Evolutionary conservation across 441 rosid genomes (phyloP), one percentile per base, ranked within the genome.

Genomic region (Mallotus repandus): DNA sequence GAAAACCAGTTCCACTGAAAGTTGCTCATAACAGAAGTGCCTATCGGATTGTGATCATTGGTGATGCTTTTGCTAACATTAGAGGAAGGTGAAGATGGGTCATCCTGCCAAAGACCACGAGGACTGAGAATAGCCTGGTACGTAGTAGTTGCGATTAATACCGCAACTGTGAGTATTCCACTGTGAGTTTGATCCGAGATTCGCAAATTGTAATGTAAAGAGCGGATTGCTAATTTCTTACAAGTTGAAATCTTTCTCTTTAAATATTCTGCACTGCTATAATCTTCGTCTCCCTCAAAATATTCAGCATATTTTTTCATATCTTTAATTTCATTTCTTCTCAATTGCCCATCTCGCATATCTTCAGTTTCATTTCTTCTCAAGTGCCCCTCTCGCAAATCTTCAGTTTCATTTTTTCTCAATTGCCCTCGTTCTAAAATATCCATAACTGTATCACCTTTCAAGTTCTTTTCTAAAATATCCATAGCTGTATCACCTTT

Each of bases 121-220:
- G 62, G 62, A 12, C 62, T 58, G 35, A 58, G 62, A 58, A 58
- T 12, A 58, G 62, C 62, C 21, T 58, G 62, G 62, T 58, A 58
- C 22, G 62, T 22, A 22, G 62, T 35, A 25, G 29, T 25, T 25
- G 29, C 29, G 29, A 25, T 25, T 25, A 25, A 25, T 25, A 25
- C 29, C 0, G 62, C 62, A 21, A 58, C 62, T 12, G 32, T 22
- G 11, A 58, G 7, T 22, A 58, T 14, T 10, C 14, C 35, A 21
- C 10, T 21, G 13, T 35, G 62, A 58, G 1, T 9, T 58, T 21
- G 13, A 21, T 58, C 35, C 21, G 62, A 21, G 35, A 58, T 58
- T 22, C 21, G 35, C 35, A 58, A 11, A 58, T 58, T 58, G 13
- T 58, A 1, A 58, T 32, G 62, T 12, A 21, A 58, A 22, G 13